phyloP scores from a whole-genome alignment of 192 early-diverging fungal genomes.

The Coemansia sp. region DNA sequence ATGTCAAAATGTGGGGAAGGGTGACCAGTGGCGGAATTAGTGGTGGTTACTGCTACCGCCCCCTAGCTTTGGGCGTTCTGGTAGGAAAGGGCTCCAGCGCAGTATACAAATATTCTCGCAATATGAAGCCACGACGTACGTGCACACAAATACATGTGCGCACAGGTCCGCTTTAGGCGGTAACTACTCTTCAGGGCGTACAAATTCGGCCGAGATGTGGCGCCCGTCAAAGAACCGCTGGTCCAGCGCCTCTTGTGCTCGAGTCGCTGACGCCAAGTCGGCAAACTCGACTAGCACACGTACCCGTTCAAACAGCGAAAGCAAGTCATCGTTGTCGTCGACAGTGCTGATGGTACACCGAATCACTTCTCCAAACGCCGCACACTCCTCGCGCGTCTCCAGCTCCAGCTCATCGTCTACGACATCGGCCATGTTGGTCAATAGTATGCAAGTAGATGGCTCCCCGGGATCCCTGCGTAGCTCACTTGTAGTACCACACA shows the following conservation, averaged over 20 bases:
- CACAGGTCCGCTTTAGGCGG: neutral
- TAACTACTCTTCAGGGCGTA: neutral
- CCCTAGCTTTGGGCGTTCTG: neutral
- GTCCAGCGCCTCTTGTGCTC: slow-evolving; percentile 33
- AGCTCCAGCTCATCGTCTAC: slow-evolving; percentile 36
- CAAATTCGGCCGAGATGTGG: slow-evolving; percentile 38
- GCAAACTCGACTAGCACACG: slow-evolving; percentile 38
- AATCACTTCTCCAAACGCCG: slow-evolving; percentile 33
- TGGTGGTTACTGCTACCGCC: neutral
- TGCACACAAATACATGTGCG: neutral
- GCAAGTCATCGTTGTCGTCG: slow-evolving; percentile 10
- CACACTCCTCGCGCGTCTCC: slow-evolving; percentile 42
- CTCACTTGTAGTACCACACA: neutral
- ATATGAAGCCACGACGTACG: neutral
- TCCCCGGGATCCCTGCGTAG: slow-evolving; percentile 13
- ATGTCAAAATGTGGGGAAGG: neutral
- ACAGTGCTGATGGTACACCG: slow-evolving; percentile 11
- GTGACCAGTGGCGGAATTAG: neutral
- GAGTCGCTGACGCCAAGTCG: slow-evolving; percentile 24
- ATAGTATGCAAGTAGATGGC: slow-evolving; percentile 20
- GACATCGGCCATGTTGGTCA: slow-evolving; percentile 45
- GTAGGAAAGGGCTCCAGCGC: neutral
- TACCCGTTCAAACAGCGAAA: slow-evolving; percentile 23
- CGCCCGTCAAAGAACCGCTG: slow-evolving; percentile 43
- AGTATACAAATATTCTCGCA: neutral